phyloP scores from a whole-genome alignment of 2,329 filamentous ascomycete species.

The Hortaea werneckii region DNA sequence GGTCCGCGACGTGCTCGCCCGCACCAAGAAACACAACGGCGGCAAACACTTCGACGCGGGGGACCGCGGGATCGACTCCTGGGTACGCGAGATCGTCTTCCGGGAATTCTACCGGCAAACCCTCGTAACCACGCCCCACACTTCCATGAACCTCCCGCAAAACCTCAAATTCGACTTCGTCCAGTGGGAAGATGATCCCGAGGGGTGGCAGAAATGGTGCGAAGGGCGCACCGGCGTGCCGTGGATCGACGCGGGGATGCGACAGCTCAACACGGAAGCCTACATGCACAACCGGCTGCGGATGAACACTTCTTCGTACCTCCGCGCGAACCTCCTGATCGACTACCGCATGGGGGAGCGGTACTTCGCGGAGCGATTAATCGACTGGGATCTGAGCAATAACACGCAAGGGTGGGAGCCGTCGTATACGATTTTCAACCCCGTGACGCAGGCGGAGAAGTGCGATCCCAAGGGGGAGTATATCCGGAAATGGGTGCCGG shows the following conservation, averaged over 20 bases:
- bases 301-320: slow-evolving; percentile 41
- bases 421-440: slow-evolving; percentile 44
- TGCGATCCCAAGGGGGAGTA: slow-evolving; percentile 73
- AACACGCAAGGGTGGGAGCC: slow-evolving; percentile 46
- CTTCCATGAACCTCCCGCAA: slow-evolving; percentile 35
- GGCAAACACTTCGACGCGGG: slow-evolving; percentile 34
- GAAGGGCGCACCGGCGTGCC: slow-evolving; percentile 39
- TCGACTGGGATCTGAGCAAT: slow-evolving; percentile 40
- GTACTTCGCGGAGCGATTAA: slow-evolving; percentile 41
- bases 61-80: slow-evolving; percentile 29
- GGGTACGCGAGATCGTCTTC: slow-evolving; percentile 44
- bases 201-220: slow-evolving; percentile 41
- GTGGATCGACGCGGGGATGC: slow-evolving; percentile 43
- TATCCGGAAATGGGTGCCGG: slow-evolving; percentile 73
- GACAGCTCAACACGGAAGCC: slow-evolving; percentile 38
- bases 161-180: slow-evolving; percentile 44
- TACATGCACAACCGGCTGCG: slow-evolving; percentile 45
- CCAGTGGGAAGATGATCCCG: slow-evolving; percentile 41
- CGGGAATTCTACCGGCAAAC: slow-evolving; percentile 42
- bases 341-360: slow-evolving; percentile 42
- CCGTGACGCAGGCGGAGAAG: slow-evolving; percentile 68
- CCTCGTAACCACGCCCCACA: slow-evolving; percentile 37
- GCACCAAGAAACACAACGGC: slow-evolving; percentile 33
- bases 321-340: slow-evolving; percentile 40
- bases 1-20: slow-evolving; percentile 36